phyloP scores from a whole-genome alignment of 805 yeast species.

The Debaryomyces prosopidis region DNA sequence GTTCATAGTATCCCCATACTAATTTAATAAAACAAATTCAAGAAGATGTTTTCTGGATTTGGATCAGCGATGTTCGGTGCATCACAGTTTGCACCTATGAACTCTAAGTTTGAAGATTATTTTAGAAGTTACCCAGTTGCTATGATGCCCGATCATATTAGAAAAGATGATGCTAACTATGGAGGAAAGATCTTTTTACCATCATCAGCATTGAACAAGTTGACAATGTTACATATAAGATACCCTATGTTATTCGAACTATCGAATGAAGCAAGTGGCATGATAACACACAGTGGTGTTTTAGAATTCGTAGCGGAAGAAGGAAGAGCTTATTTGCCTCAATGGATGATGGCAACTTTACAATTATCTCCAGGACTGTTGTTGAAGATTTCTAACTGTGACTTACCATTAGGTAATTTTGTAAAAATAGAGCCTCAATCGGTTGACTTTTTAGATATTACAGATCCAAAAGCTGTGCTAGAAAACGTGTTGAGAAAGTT shows the following conservation, averaged over 20 bases:
- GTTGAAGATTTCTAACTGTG: conserved; percentile 71
- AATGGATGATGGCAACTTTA: conserved; percentile 91
- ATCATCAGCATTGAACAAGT: conserved; percentile 83
- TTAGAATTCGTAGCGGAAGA: conserved; percentile 96
- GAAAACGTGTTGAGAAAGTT: conserved; percentile 91
- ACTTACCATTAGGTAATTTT: conserved; percentile 81
- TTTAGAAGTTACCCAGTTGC: conserved; percentile 91
- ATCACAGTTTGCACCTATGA: conserved; percentile 29
- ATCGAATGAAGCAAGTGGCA: conserved; percentile 59
- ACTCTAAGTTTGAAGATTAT: conserved; percentile 69
- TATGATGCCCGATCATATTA: conserved; percentile 77
- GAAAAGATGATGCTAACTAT: conserved; percentile 78
- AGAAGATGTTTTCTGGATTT: conserved; percentile 42
- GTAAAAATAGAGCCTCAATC: conserved; percentile 96
- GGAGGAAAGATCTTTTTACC: conserved; percentile 97
- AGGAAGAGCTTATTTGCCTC: conserved; percentile 91
- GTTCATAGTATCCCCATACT: not conserved
- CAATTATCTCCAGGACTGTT: conserved; percentile 76
- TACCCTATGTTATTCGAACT: conserved; percentile 95
- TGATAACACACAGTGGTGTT: conserved; percentile 86
- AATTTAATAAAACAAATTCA: not conserved
- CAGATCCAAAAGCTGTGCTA: conserved; percentile 94
- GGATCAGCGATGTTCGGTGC: conserved; percentile 41
- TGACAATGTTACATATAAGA: conserved; percentile 87
- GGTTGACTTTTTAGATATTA: conserved; percentile 86